A percentile compares a stretch with the other conserved stretches of the same genome.
Conservation (phyloP, 495 filamentous ascomycete species). For the Trichoderma erinaceum region DNA sequence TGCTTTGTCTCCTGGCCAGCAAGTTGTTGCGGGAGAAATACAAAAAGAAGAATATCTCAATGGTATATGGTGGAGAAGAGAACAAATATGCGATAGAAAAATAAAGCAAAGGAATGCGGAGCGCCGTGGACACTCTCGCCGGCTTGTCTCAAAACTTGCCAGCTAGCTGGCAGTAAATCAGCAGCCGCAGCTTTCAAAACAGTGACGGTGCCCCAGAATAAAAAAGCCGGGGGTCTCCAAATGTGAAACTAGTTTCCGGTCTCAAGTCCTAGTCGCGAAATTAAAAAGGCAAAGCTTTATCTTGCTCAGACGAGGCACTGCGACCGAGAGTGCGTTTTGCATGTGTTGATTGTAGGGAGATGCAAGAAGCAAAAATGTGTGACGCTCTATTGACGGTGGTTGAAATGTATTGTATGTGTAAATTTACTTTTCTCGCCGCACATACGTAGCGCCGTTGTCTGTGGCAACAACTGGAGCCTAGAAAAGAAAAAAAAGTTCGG, state of each 20-base stretch:
- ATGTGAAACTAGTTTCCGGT: slow-evolving; percentile 7
- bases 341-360: not conserved
- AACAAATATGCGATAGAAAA: not conserved
- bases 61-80: not conserved
- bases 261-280: not conserved
- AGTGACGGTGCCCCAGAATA: not conserved
- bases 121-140: not conserved
- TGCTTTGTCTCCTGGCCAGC: not conserved
- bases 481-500: not conserved
- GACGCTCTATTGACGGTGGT: not conserved
- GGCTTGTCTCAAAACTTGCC: slow-evolving; percentile 6
- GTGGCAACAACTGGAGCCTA: slow-evolving; percentile 14
- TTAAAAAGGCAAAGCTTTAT: not conserved
- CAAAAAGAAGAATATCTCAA: not conserved
- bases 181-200: slow-evolving; percentile 1
- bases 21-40: not conserved
- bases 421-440: slow-evolving; percentile 5
- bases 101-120: not conserved
- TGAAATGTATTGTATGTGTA: not conserved
- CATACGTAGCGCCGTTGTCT: slow-evolving; percentile 12
- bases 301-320: not conserved
- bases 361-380: not conserved
- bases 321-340: not conserved
- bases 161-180: not conserved
- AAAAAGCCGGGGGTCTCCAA: not conserved